Evolutionary conservation across 2,329 filamentous ascomycete genomes (phyloP).

Genomic region (Purpureocillium takamizusanense): DNA sequence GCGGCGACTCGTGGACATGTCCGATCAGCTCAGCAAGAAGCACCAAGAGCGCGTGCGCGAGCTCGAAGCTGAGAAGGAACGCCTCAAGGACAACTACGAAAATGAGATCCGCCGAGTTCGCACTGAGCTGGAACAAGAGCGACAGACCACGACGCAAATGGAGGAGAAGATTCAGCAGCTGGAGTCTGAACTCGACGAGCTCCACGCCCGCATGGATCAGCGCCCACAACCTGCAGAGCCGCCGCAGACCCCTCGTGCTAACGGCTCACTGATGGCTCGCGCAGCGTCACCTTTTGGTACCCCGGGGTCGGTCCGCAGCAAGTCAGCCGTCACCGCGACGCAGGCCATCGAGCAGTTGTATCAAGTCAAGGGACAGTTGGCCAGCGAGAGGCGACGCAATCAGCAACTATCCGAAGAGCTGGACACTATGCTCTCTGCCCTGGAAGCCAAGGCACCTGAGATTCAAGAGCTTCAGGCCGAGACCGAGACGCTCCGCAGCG

Average conservation of each 20-base stretch:
- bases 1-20: constrained; percentile 72
- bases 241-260: constrained; percentile 52
- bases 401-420: constrained; percentile 68
- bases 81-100: constrained; percentile 55
- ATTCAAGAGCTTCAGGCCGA: constrained; percentile 79
- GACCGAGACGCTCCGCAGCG: constrained; percentile 67
- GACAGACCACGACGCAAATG: constrained; percentile 33
- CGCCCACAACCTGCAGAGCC: constrained; percentile 34
- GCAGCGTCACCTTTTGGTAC: constrained; percentile 55
- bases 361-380: constrained; percentile 63
- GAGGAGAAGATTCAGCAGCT: constrained; percentile 41
- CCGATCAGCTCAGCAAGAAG: constrained; percentile 65
- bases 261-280: constrained; percentile 43
- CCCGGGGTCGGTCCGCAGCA: constrained; percentile 47
- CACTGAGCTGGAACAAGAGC: constrained; percentile 48
- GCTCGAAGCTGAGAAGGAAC: constrained; percentile 53
- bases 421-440: constrained; percentile 74
- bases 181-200: constrained; percentile 43
- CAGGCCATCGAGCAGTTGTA: constrained; percentile 57
- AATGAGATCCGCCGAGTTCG: constrained; percentile 47
- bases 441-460: constrained; percentile 82
- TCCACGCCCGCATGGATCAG: constrained; percentile 39
- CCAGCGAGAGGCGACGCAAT: constrained; percentile 63
- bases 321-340: constrained; percentile 47
- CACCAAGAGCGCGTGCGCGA: constrained; percentile 63